Conservation (phyloP, 768 basidiomycete species). For the Podaxis sp. region DNA sequence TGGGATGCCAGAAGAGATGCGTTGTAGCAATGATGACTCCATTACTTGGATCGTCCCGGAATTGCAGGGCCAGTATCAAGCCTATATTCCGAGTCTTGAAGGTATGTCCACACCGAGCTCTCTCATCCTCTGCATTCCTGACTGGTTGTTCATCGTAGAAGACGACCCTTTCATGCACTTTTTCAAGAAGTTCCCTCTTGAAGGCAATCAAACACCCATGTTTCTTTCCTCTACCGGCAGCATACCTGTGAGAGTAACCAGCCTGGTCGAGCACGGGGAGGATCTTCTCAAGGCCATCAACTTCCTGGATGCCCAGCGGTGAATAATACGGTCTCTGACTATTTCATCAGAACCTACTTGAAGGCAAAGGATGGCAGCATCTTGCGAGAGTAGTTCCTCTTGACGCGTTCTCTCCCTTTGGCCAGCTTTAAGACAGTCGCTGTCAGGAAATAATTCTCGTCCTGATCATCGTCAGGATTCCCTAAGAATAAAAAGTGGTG, state of each 20-base stretch:
- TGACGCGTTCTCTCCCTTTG: slow-evolving; percentile 77
- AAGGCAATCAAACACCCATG: slow-evolving; percentile 88
- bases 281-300: slow-evolving; percentile 76
- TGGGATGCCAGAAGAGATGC: slow-evolving; percentile 95
- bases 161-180: slow-evolving; percentile 46
- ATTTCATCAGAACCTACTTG: slow-evolving; percentile 51
- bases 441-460: slow-evolving; percentile 80
- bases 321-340: neutral
- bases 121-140: slow-evolving; percentile 33
- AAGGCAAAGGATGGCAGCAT: slow-evolving; percentile 83
- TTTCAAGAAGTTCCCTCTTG: slow-evolving; percentile 48
- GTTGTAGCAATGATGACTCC: slow-evolving; percentile 85
- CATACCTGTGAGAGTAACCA: slow-evolving; percentile 64
- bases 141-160: slow-evolving; percentile 68
- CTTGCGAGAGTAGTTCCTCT: slow-evolving; percentile 66
- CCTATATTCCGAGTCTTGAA: slow-evolving; percentile 82
- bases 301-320: slow-evolving; percentile 56
- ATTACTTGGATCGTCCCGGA: slow-evolving; percentile 31
- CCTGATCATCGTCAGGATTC: slow-evolving; percentile 37
- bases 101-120: slow-evolving; percentile 48
- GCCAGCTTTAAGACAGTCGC: slow-evolving; percentile 74
- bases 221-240: slow-evolving; percentile 69
- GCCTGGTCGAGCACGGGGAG: slow-evolving; percentile 62
- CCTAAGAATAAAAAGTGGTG: neutral
- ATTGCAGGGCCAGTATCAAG: slow-evolving; percentile 64